Conservation (phyloP, 352 stramenopile species). For the Saprolegnia diclina region DNA sequence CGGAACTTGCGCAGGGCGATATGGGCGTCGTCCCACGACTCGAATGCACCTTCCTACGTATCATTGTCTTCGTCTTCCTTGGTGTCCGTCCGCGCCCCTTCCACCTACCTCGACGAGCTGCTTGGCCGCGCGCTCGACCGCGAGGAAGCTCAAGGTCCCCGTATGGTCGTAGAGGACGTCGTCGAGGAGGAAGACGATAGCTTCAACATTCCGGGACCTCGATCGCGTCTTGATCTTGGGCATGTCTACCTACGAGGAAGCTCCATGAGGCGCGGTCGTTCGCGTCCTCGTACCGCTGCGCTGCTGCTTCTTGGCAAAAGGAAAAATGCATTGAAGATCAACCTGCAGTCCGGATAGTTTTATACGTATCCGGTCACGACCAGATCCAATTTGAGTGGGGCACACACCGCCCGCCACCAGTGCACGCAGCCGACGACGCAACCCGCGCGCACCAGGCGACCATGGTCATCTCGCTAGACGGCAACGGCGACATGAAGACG, state of each 20-base stretch:
- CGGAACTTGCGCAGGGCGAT: constrained; percentile 74
- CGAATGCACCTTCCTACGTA: constrained; percentile 50
- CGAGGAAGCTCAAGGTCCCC: constrained; percentile 67
- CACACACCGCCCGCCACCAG: too few species aligned
- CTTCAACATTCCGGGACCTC: constrained; percentile 35
- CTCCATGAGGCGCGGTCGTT: neutral
- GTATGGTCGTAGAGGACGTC: constrained; percentile 85
- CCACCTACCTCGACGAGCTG: constrained; percentile 44
- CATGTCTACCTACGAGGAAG: neutral
- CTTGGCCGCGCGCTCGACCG: constrained; percentile 66
- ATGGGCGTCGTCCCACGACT: constrained; percentile 54
- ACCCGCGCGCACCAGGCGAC: neutral
- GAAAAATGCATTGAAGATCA: constrained; percentile 17
- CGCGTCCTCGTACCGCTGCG: neutral
- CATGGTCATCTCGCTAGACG: too few species aligned
- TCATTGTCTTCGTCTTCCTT: neutral
- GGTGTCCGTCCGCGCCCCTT: neutral
- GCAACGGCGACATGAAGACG: too few species aligned
- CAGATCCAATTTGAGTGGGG: neutral
- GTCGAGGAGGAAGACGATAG: constrained; percentile 79
- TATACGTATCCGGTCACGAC: constrained; percentile 2
- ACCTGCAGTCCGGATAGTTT: constrained; percentile 1
- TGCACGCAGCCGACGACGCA: too few species aligned
- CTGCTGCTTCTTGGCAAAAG: neutral
- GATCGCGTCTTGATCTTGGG: constrained; percentile 21